Percentiles rank a stretch among this genome's conserved stretches.
Evolutionary conservation across 345 rosid genomes (phyloP).

Genomic region (Euphorbia tirucalli): DNA sequence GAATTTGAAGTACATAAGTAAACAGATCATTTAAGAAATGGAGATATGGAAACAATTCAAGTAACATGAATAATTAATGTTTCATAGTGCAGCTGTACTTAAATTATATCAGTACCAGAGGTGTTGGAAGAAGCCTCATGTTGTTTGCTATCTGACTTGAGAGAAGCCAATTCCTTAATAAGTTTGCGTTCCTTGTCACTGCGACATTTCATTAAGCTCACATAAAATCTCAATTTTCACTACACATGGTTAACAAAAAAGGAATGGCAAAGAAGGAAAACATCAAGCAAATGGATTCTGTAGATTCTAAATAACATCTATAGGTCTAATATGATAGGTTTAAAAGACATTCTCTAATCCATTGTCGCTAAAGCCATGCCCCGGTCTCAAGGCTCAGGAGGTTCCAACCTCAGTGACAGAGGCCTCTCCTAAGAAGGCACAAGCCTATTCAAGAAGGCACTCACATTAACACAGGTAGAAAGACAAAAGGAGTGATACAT

Average conservation of each 20-base stretch:
- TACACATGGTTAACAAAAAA: too few relatives aligned
- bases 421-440: too few relatives aligned
- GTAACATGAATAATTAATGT: neutral
- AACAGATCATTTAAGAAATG: neutral
- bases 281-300: neutral
- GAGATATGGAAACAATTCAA: neutral
- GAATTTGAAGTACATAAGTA: neutral
- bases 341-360: neutral
- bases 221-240: neutral
- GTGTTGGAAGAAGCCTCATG: slow-evolving; percentile 22
- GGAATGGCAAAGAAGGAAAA: neutral
- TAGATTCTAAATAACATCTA: neutral
- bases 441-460: too few relatives aligned
- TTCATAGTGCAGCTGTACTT: neutral
- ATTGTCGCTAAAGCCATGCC: too few relatives aligned
- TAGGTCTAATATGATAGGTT: neutral
- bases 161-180: slow-evolving; percentile 61
- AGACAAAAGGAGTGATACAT: too few relatives aligned
- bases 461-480: too few relatives aligned
- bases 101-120: slow-evolving; percentile 30
- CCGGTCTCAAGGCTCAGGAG: too few relatives aligned
- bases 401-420: too few relatives aligned
- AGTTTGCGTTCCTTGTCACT: slow-evolving; percentile 64
- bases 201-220: slow-evolving; percentile 25
- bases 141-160: slow-evolving; percentile 40